These are phyloP conservation scores for Trichoderma sp. DNA, from an alignment of 2,329 filamentous ascomycete species.

Conservation along the genomic window DNA sequence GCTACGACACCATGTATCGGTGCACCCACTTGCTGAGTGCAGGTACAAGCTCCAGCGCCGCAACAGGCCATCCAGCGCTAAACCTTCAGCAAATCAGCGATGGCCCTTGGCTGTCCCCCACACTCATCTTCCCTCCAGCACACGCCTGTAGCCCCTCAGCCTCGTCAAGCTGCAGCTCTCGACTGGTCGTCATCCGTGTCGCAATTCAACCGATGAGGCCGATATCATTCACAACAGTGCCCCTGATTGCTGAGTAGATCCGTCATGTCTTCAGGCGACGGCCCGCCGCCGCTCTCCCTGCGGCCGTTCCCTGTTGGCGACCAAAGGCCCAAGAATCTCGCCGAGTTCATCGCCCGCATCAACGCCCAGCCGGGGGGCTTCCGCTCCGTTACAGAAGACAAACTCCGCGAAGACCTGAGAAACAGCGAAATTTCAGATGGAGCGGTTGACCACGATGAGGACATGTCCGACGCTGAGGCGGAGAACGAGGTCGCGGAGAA, in stretches of 20 bases:
- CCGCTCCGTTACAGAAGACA: constrained; percentile 70
- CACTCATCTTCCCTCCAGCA: neutral
- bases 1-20: neutral
- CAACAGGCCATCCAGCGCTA: neutral
- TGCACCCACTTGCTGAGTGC: neutral
- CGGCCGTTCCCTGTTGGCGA: constrained; percentile 49
- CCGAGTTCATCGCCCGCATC: constrained; percentile 74
- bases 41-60: neutral
- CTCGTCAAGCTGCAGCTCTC: constrained; percentile 7
- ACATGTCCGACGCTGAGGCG: constrained; percentile 46
- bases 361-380: constrained; percentile 77
- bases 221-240: neutral
- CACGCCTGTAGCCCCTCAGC: constrained; percentile 2
- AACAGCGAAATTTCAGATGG: constrained; percentile 41
- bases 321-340: constrained; percentile 59
- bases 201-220: neutral
- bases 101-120: neutral
- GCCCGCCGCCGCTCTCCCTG: constrained; percentile 37
- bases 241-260: neutral
- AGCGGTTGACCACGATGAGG: constrained; percentile 44
- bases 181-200: neutral
- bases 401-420: constrained; percentile 66
- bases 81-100: neutral
- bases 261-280: constrained; percentile 32
- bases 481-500: constrained; percentile 44